These are phyloP conservation scores for Aspergillus uvarum DNA, from an alignment of 2,329 filamentous ascomycete genomes.

Conservation along the genomic window DNA sequence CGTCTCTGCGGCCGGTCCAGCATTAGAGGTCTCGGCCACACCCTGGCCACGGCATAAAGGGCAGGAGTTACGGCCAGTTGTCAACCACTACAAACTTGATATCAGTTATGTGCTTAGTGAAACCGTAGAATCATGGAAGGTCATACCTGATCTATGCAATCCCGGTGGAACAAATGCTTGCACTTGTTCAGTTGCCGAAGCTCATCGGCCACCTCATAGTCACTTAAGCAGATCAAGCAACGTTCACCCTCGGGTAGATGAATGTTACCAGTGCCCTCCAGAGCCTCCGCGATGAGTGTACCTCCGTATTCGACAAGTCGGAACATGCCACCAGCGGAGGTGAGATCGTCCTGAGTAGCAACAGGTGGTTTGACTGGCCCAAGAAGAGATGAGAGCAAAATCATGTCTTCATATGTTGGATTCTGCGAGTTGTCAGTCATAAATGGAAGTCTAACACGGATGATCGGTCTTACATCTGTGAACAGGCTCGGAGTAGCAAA, in stretches of 20 bases:
- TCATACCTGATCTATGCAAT: slow-evolving; percentile 68
- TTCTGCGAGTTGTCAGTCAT: slow-evolving; percentile 39
- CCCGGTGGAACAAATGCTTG: slow-evolving; percentile 65
- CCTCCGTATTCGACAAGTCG: slow-evolving; percentile 48
- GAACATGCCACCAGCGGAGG: slow-evolving; percentile 61
- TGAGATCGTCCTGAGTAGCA: slow-evolving; percentile 63
- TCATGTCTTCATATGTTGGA: slow-evolving; percentile 72
- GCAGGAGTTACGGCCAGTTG: slow-evolving; percentile 50
- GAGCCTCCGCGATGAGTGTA: slow-evolving; percentile 49
- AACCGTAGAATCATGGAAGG: not conserved
- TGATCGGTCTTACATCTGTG: slow-evolving; percentile 56
- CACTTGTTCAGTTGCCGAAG: slow-evolving; percentile 62
- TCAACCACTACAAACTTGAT: slow-evolving; percentile 57
- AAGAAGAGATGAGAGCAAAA: slow-evolving; percentile 64
- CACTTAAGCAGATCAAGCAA: slow-evolving; percentile 66
- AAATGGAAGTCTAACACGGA: not conserved
- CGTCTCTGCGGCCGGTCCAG: slow-evolving; percentile 18
- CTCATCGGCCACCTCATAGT: slow-evolving; percentile 63
- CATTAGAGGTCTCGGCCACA: slow-evolving; percentile 37
- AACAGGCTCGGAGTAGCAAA: slow-evolving; percentile 69
- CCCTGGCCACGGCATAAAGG: slow-evolving; percentile 42
- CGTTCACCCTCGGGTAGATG: slow-evolving; percentile 52
- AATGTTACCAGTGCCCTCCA: slow-evolving; percentile 39
- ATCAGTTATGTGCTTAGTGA: slow-evolving; percentile 30
- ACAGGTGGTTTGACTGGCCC: slow-evolving; percentile 69